phyloP scores from a whole-genome alignment of 257 asterid genomes.

The Solanum pimpinellifolium region DNA sequence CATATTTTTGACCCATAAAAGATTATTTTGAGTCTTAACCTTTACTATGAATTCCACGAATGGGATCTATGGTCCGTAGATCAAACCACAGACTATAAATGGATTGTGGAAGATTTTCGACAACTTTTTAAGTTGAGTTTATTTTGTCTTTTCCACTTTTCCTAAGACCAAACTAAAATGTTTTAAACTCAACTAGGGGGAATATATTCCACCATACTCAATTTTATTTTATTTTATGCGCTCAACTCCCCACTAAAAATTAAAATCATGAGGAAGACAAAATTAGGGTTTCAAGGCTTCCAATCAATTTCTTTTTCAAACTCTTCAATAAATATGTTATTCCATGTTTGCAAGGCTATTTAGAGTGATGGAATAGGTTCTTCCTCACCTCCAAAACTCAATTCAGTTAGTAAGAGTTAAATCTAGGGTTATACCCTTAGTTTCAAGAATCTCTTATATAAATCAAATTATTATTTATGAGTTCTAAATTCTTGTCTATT shows the following conservation, averaged over 20 bases:
- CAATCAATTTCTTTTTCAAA: background rate
- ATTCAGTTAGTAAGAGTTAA: background rate
- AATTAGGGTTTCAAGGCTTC: background rate
- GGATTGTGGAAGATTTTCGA: too few relatives aligned
- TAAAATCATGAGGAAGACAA: background rate
- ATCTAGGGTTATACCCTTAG: background rate
- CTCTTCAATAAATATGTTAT: background rate
- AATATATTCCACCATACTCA: background rate
- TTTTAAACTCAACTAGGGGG: background rate
- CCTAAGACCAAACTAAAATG: background rate
- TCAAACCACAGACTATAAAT: background rate
- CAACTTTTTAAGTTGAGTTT: too few relatives aligned
- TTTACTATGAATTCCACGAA: background rate
- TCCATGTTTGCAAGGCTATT: background rate
- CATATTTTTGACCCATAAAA: background rate
- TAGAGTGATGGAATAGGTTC: background rate
- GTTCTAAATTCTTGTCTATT: too few relatives aligned
- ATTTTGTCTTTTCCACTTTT: background rate
- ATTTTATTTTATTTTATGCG: too few relatives aligned
- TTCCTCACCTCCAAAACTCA: background rate
- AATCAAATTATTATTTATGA: background rate
- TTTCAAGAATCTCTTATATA: background rate
- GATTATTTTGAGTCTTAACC: background rate
- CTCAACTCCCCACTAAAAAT: background rate
- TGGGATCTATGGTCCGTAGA: background rate